A percentile compares a stretch with the other conserved stretches of the same genome.
These are phyloP conservation scores for Periconia sp. DNA, from an alignment of 2,329 filamentous ascomycete species.

Conservation along the genomic window DNA sequence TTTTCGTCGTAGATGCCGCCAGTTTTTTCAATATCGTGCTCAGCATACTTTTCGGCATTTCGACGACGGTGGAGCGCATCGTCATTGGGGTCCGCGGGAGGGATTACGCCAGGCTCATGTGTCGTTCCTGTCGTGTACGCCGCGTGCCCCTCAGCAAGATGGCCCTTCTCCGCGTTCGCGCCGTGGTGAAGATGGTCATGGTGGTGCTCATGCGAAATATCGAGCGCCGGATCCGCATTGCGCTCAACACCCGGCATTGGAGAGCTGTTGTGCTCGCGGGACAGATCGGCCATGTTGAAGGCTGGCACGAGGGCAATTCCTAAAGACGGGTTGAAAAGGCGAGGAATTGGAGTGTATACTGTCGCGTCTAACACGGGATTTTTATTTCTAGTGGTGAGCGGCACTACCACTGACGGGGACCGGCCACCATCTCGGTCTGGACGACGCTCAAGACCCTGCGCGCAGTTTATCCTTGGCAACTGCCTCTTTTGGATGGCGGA, in stretches of 20 bases:
- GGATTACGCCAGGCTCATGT: constrained; percentile 38
- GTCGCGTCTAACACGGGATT: constrained; percentile 31
- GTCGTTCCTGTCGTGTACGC: constrained; percentile 47
- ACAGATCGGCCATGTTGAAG: constrained; percentile 39
- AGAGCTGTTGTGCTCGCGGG: constrained; percentile 41
- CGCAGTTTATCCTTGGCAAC: constrained; percentile 36
- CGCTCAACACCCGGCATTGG: constrained; percentile 37
- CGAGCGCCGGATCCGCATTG: constrained; percentile 46
- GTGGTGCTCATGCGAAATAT: constrained; percentile 45
- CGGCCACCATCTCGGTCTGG: constrained; percentile 34
- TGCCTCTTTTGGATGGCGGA: constrained; percentile 41
- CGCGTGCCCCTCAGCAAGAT: constrained; percentile 27
- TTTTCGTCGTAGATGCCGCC: constrained; percentile 50
- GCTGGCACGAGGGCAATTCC: constrained; percentile 38
- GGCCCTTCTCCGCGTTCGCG: constrained; percentile 32
- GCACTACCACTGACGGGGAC: constrained; percentile 36
- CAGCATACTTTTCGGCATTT: constrained; percentile 29
- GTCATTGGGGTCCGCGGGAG: constrained; percentile 45
- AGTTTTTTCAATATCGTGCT: constrained; percentile 41
- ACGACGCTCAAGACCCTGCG: constrained; percentile 27
- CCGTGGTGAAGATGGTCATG: constrained; percentile 48
- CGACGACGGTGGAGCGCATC: constrained; percentile 46
- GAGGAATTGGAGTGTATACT: constrained; percentile 30
- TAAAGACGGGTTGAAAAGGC: constrained; percentile 24
- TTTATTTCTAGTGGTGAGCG: constrained; percentile 34